These are phyloP conservation scores for Lachancea lanzarotensis DNA, from an alignment of 805 yeast genomes.

Conservation along the genomic window DNA sequence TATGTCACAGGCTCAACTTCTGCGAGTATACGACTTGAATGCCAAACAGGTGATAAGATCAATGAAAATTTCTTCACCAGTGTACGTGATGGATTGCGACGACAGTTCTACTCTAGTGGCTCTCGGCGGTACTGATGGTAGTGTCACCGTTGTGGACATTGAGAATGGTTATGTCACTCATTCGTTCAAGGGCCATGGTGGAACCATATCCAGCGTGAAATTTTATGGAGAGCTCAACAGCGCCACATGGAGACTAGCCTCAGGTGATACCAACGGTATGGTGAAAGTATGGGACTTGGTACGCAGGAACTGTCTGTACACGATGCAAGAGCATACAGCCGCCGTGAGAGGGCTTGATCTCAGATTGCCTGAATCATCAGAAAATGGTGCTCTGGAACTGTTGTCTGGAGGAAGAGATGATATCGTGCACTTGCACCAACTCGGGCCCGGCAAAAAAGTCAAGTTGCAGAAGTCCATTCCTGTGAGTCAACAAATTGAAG, in stretches of 20 bases:
- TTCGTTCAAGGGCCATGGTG: constrained; percentile 87
- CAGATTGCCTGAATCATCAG: constrained; percentile 20
- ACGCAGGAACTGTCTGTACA: constrained; percentile 59
- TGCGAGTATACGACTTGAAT: constrained; percentile 49
- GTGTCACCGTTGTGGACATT: constrained; percentile 85
- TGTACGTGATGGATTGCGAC: constrained; percentile 71
- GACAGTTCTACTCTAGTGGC: constrained; percentile 79
- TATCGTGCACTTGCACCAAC: constrained; percentile 43
- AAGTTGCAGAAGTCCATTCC: constrained; percentile 64
- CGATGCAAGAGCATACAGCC: constrained; percentile 66
- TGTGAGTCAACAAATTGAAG: constrained; percentile 64
- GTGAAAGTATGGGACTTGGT: constrained; percentile 59
- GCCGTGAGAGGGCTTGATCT: constrained; percentile 85
- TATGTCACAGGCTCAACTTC: constrained; percentile 76
- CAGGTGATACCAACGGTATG: constrained; percentile 56
- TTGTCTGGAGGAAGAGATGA: constrained; percentile 89
- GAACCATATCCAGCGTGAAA: constrained; percentile 68
- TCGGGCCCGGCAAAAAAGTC: constrained; percentile 46
- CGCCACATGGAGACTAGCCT: constrained; percentile 68
- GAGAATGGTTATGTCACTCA: constrained; percentile 86
- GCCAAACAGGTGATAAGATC: constrained; percentile 39
- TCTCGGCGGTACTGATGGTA: constrained; percentile 93
- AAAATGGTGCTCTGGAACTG: constrained; percentile 42
- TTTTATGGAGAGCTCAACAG: constrained; percentile 71
- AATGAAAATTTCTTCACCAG: constrained; percentile 68